Evolutionary conservation across 2,329 filamentous ascomycete genomes (phyloP).

Genomic region (Cercospora janseana): DNA sequence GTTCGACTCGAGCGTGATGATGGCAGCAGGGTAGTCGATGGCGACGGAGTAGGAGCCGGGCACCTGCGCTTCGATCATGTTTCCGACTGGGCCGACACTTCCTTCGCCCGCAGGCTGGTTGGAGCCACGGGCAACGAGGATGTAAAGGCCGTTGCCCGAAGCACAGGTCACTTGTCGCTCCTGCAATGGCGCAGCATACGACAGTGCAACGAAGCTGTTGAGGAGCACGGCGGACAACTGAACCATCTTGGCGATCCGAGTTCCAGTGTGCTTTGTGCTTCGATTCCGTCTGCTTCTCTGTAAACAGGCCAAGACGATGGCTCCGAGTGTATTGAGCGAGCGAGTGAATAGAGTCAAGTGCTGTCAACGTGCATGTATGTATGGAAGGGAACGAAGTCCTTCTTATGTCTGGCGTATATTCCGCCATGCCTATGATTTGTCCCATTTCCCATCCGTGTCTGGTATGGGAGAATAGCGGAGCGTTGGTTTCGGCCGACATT

Average conservation of each 20-base stretch:
- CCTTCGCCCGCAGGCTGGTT: slow-evolving; percentile 35
- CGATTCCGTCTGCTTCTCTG: too few species aligned
- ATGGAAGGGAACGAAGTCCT: too few species aligned
- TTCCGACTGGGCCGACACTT: slow-evolving; percentile 36
- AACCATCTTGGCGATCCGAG: slow-evolving; percentile 1
- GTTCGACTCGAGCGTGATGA: slow-evolving; percentile 25
- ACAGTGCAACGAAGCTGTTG: slow-evolving; percentile 6
- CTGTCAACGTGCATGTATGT: too few species aligned
- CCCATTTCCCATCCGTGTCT: too few species aligned
- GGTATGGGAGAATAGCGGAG: too few species aligned
- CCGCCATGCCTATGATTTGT: too few species aligned
- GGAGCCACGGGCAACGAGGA: slow-evolving; percentile 41
- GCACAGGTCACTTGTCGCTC: slow-evolving; percentile 27
- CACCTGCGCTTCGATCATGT: slow-evolving; percentile 33
- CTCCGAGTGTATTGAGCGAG: too few species aligned
- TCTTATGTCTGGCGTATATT: too few species aligned
- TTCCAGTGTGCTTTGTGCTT: too few species aligned
- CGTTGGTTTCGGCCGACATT: too few species aligned
- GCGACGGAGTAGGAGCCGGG: slow-evolving; percentile 39
- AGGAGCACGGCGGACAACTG: background rate
- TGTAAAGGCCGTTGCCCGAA: slow-evolving; percentile 30
- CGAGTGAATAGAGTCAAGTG: too few species aligned
- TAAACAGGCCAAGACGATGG: too few species aligned
- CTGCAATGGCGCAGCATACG: slow-evolving; percentile 22
- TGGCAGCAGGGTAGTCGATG: slow-evolving; percentile 32